Conservation (phyloP, 2,329 filamentous ascomycete species). For the Xylaria sp. region DNA sequence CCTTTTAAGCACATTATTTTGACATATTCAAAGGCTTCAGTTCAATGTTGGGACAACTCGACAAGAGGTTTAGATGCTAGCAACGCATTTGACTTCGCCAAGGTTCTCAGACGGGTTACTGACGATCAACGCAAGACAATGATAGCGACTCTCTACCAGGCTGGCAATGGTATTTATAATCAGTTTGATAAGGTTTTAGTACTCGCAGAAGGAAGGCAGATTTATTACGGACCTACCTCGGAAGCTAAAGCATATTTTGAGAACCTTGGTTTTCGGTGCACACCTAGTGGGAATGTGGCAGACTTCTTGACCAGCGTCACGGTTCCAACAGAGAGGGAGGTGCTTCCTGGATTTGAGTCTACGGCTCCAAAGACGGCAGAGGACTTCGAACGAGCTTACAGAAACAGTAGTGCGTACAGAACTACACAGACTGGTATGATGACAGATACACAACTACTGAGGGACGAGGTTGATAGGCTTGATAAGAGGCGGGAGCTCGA, state of each 20-base stretch:
- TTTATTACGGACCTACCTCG: constrained; percentile 74
- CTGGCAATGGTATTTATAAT: constrained; percentile 61
- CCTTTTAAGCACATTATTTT: neutral
- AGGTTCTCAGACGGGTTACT: constrained; percentile 60
- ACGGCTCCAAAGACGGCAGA: constrained; percentile 63
- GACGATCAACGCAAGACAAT: constrained; percentile 51
- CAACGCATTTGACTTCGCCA: constrained; percentile 73
- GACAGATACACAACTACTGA: constrained; percentile 52
- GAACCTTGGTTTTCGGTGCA: constrained; percentile 77
- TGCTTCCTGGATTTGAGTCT: constrained; percentile 66
- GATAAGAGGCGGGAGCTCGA: constrained; percentile 51
- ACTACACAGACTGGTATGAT: constrained; percentile 38
- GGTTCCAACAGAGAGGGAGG: constrained; percentile 65
- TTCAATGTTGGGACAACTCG: constrained; percentile 79
- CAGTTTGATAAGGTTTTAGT: constrained; percentile 76
- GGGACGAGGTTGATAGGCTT: constrained; percentile 51
- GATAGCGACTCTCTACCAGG: constrained; percentile 74
- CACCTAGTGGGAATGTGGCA: constrained; percentile 74
- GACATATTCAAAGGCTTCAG: constrained; percentile 62
- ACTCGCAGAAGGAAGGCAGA: constrained; percentile 74
- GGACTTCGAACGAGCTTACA: neutral
- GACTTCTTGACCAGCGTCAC: constrained; percentile 84
- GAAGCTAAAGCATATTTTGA: constrained; percentile 75
- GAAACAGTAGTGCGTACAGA: neutral
- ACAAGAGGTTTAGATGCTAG: constrained; percentile 73